Evolutionary conservation across 768 basidiomycete genomes (phyloP), one percentile per base, ranked within the genome.

Genomic region (Termitomyces titanicus): DNA sequence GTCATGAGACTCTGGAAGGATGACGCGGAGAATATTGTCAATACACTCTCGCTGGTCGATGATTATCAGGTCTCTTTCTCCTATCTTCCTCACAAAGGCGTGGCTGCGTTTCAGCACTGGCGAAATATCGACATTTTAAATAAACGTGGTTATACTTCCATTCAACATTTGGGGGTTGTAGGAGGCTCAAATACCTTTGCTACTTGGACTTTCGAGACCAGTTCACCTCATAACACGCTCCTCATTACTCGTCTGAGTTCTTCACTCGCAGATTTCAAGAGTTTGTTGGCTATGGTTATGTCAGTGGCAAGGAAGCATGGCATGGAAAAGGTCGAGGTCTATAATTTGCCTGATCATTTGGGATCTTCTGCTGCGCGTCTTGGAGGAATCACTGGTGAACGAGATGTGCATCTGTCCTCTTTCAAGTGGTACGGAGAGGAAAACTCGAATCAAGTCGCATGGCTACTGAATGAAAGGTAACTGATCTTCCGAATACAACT

Each of bases 381-480:
- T 3, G 71, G 74, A 5, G 76, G 72, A 0, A 59, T 43, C 38
- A 73, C 66, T 0, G 48, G 62, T 42, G 61, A 68, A 40, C 68
- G 80, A 38, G 60, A 64, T 5, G 74, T 73, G 33, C 72, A 78
- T 60, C 57, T 83, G 8, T 68, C 78, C 4, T 63, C 74, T 2
- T 70, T 81, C 54, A 79, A 74, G 48, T 82, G 79, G 78, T 83
- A 83, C 65, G 78, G 78, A 34, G 20, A 53, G 15, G 75, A 73
- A 54, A 27, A 60, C 2, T 63, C 65, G 7, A 55, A 52, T 8
- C 63, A 70, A 24, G 61, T 81, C 15, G 64, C 68, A 12, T 83
- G 81, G 81, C 45, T 70, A 31, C 72, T 73, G 49, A 82, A 82
- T 45, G 81, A 83, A 60, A 78, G 73, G 79, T 78, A 33, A 48